Evolutionary conservation across 306 rosid genomes (phyloP), one percentile per base, ranked within the genome.

Genomic region (Acacia melanoxylon): DNA sequence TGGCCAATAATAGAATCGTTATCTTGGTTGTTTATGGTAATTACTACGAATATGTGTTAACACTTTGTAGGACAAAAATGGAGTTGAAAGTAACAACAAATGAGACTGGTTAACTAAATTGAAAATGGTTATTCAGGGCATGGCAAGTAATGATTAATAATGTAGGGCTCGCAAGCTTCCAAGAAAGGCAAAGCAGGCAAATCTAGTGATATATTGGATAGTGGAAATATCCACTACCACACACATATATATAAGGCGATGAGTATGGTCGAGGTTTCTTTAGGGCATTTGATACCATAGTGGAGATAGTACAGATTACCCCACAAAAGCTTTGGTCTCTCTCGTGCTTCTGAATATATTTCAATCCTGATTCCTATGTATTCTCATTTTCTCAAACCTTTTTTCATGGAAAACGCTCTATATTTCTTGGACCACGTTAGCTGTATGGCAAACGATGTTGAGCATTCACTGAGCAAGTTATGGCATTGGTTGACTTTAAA

Each of bases 251-350:
- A 2, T 71, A 63, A 68, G 69, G 72, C 40, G 72, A n/a, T 40
- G 63, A 49, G 65, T 25, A 44, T 69, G 83, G 65, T 78, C 52
- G 81, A 79, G 25, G 80, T 74, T 59, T 68, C 51, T 65, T 74
- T 84, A 59, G 81, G 63, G 80, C 79, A 72, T 80, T 79, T 75
- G 87, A 63, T 75, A 11, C 80, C 71, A 35, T 51, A 29, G 56
- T 14, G 82, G 90, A 82, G 84, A 82, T 85, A 51, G n/a, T 4
- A 8, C 24, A 24, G 59, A 68, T 82, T 77, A 61, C 74, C 82
- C 89, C 84, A 83, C 72, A 45, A 22, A 35, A 22, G 40, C 22
- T 46, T 56, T 45, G 65, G 33, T 9, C 63, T 24, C 63, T 24
- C 16, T 51, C 54, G 20, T 78, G 83, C 68, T 42, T 75, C 20